phyloP scores from a whole-genome alignment of 768 basidiomycete species.

The Termitomyces titanicus region DNA sequence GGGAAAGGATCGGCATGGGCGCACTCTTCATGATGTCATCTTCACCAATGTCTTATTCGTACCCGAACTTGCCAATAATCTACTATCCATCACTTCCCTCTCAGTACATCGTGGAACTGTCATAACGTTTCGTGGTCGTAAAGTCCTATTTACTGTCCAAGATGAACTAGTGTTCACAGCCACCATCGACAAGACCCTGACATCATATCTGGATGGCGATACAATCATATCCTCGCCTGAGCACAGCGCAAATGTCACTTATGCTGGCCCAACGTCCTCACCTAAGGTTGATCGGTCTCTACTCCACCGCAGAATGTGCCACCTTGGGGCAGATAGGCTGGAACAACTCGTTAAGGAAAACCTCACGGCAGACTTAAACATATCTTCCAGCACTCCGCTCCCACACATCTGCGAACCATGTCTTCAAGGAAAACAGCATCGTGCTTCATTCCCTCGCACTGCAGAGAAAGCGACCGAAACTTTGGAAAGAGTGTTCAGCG shows the following conservation, averaged over 20 bases:
- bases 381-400: neutral
- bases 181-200: neutral
- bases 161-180: neutral
- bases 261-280: neutral
- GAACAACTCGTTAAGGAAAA: neutral
- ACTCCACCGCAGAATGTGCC: neutral
- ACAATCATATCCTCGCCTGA: no score
- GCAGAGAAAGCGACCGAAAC: neutral
- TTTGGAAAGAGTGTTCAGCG: neutral
- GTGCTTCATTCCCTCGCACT: neutral
- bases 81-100: constrained; percentile 4
- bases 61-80: constrained; percentile 8
- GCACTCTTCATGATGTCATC: constrained; percentile 5
- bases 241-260: neutral
- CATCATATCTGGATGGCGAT: no score
- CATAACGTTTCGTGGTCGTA: neutral
- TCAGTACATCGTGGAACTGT: neutral
- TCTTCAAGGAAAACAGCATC: neutral
- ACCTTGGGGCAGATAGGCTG: neutral
- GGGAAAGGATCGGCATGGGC: neutral
- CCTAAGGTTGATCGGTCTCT: neutral
- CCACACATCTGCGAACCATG: neutral
- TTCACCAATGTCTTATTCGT: constrained; percentile 9
- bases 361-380: neutral
- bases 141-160: neutral